Evolutionary conservation across 768 basidiomycete genomes (phyloP), one percentile per base, ranked within the genome.

Genomic region (Sutorius australiensis): DNA sequence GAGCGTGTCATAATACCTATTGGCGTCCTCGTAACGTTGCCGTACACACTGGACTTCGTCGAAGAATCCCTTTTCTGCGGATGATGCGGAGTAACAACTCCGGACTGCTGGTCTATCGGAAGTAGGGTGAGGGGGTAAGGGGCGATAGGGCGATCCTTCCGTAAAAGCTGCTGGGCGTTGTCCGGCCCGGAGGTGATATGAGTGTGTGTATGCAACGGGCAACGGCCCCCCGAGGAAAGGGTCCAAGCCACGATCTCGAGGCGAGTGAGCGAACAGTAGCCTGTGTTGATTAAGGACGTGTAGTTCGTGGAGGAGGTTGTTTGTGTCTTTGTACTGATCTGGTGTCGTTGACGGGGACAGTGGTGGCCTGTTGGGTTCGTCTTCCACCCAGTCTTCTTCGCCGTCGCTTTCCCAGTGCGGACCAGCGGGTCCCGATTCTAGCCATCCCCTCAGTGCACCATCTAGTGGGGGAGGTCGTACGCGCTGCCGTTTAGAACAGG

Each of bases 251-350:
- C 32, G 45, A 53, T 66, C 55, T 48, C 47, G 59, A 28, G 49
- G 37, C 5, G 56, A 33, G 27, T 59, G 52, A 6, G 60, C 53
- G 48, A 73, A 82, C 24, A 82, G 53, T 32, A 81, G 71, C 46
- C 87, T 77, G 61, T 87, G 84, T 49, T 86, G 81, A 58, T 86
- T 77, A 21, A 84, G 75, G 36, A 81, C 75, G 60, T 91, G 89
- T 47, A 90, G 65, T 60, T 89, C 82, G 51, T 86, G 82, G 34
- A 92, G 79, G 57, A 87, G 70, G 43, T 59, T 77, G 68, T 92
- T 92, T 51, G 80, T 73, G 31, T 74, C 71, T 63, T 78, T 78
- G 72, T 91, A 92, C 70, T 61, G 70, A 44, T 66, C 67, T 12
- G 66, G 54, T 40, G 56, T 50, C 38, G 44, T 38, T 9, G 46